A percentile compares a stretch with the other conserved stretches of the same genome.
Conservation (phyloP, 768 basidiomycete species). For the Hericium rajendrae region DNA sequence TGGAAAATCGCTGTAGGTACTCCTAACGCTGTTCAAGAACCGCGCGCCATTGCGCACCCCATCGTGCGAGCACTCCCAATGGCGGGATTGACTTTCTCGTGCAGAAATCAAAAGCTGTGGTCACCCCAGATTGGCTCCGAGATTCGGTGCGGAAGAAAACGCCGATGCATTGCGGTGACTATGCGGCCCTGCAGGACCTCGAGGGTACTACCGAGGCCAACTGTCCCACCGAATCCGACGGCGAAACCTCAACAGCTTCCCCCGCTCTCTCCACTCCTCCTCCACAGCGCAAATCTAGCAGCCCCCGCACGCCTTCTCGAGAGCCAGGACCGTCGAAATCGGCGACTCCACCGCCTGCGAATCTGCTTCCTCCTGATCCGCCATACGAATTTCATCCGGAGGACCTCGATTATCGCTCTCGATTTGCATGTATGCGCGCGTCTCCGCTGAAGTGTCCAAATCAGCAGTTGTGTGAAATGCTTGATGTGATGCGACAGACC, state of each 20-base stretch:
- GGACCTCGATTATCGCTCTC: conserved; percentile 24
- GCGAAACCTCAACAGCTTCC: not conserved
- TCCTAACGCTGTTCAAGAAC: not conserved
- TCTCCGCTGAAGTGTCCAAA: conserved; percentile 65
- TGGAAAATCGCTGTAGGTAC: conserved; percentile 56
- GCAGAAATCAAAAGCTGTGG: conserved; percentile 57
- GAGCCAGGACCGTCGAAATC: not conserved
- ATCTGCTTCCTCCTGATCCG: conserved; percentile 16
- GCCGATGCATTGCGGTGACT: conserved; percentile 42
- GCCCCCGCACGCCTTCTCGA: not conserved
- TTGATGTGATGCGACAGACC: conserved; percentile 46
- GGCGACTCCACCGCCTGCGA: conserved; percentile 11
- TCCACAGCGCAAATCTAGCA: not conserved
- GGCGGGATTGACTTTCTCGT: not conserved
- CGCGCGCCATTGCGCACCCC: not conserved
- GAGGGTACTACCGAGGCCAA: conserved; percentile 34
- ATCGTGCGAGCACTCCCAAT: not conserved
- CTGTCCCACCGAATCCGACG: conserved; percentile 28
- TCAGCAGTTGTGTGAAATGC: conserved; percentile 47
- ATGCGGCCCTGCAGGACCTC: conserved; percentile 46
- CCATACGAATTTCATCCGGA: conserved; percentile 12
- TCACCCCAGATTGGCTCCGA: conserved; percentile 63
- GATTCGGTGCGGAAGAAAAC: conserved; percentile 40
- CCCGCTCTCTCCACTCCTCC: not conserved
- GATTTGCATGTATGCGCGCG: conserved; percentile 51